phyloP scores from a whole-genome alignment of 2,329 filamentous ascomycete genomes.

The Akanthomyces dipterigenus region DNA sequence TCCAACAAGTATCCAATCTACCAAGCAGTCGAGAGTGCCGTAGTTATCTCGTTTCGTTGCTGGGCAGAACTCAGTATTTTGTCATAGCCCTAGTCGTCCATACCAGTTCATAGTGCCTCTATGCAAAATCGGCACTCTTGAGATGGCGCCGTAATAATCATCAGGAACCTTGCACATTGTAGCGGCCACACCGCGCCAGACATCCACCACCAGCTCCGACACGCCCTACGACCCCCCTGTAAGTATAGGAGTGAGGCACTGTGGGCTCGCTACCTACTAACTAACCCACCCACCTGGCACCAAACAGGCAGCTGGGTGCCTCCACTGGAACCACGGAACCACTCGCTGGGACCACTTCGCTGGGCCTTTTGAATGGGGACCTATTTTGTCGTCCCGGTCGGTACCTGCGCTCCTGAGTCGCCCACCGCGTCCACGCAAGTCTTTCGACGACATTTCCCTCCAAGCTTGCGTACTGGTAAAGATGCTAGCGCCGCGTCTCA shows the following conservation, averaged over 20 bases:
- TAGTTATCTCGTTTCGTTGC: no score
- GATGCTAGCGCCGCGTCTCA: background rate
- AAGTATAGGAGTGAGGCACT: no score
- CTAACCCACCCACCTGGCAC: background rate
- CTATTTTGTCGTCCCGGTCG: background rate
- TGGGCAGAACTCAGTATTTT: background rate
- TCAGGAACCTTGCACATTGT: background rate
- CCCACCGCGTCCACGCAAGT: background rate
- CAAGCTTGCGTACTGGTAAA: background rate
- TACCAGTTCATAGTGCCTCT: no score
- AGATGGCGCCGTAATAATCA: background rate
- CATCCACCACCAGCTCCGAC: background rate
- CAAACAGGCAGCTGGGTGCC: slow-evolving; percentile 7
- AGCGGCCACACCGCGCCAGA: background rate
- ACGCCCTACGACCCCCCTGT: background rate
- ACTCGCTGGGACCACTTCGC: background rate
- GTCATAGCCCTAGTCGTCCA: background rate
- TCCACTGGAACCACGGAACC: background rate
- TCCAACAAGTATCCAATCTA: no score
- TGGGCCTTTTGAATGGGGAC: background rate
- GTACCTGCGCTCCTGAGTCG: background rate
- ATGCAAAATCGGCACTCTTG: background rate
- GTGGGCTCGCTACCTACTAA: background rate
- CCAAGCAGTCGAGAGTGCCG: no score
- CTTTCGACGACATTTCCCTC: background rate